A percentile compares a stretch with the other conserved stretches of the same genome.
Evolutionary conservation across 1,284 basidiomycete species (phyloP).

Genomic region (Hymenochaete sp.): DNA sequence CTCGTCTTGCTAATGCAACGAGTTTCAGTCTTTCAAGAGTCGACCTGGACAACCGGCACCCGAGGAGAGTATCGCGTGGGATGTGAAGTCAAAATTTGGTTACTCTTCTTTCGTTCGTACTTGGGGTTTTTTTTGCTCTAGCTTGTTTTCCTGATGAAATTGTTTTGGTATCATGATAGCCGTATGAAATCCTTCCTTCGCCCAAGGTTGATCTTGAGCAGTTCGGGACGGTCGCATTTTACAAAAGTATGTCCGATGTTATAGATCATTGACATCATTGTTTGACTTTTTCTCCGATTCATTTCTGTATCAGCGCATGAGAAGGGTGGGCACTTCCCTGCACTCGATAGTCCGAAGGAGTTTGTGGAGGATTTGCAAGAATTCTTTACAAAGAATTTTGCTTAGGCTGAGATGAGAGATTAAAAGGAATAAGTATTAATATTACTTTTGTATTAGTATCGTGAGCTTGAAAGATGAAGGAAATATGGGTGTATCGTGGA

Average conservation of each 20-base stretch:
- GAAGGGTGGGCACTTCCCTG: constrained; percentile 15
- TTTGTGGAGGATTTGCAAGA: constrained; percentile 13
- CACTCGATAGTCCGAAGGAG: constrained; percentile 12
- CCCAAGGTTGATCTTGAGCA: background rate
- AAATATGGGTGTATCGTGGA: no score
- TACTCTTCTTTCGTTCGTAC: constrained; percentile 19
- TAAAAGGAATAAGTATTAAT: no score
- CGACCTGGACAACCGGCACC: background rate
- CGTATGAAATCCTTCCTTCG: constrained; percentile 17
- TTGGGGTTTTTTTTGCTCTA: background rate
- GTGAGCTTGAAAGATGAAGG: no score
- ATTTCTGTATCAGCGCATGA: constrained; percentile 10
- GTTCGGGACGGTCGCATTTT: constrained; percentile 11
- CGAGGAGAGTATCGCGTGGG: constrained; percentile 8
- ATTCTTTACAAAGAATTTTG: no score
- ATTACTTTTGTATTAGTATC: no score
- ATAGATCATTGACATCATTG: background rate
- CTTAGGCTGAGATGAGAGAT: no score
- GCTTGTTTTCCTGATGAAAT: background rate
- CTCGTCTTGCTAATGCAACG: background rate
- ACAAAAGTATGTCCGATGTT: constrained; percentile 12
- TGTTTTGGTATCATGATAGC: constrained; percentile 8
- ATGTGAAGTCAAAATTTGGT: constrained; percentile 18
- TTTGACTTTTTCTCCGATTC: background rate
- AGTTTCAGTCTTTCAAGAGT: background rate